Conservation (phyloP, 1,284 basidiomycete genomes). For the Sphagnurus paluster region DNA sequence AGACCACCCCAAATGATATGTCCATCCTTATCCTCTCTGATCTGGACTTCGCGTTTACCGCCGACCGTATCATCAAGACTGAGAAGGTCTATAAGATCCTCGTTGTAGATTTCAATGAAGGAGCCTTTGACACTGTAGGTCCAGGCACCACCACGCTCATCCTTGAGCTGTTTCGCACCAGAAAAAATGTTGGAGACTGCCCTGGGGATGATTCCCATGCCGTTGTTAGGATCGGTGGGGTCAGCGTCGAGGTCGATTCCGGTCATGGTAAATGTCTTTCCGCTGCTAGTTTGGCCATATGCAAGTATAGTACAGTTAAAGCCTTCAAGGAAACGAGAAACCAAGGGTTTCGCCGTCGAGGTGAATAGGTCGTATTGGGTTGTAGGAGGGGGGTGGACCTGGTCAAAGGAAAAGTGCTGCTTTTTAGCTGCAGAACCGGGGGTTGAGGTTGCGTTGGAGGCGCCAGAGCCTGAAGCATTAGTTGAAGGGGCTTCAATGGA, state of each 20-base stretch:
- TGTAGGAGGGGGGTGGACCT: slow-evolving; percentile 83
- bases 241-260: slow-evolving; percentile 85
- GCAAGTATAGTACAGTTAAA: slow-evolving; percentile 98
- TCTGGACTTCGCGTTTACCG: slow-evolving; percentile 83
- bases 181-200: slow-evolving; percentile 92
- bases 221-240: slow-evolving; percentile 70
- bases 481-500: slow-evolving; percentile 68
- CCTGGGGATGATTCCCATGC: slow-evolving; percentile 94
- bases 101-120: slow-evolving; percentile 98
- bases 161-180: slow-evolving; percentile 72
- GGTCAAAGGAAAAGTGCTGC: slow-evolving; percentile 91
- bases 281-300: slow-evolving; percentile 96
- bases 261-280: slow-evolving; percentile 98
- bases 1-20: slow-evolving; percentile 97
- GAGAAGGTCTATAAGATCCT: slow-evolving; percentile 91
- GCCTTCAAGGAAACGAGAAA: slow-evolving; percentile 91
- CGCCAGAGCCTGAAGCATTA: slow-evolving; percentile 41
- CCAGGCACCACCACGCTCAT: slow-evolving; percentile 73
- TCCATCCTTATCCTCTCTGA: slow-evolving; percentile 95
- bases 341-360: slow-evolving; percentile 80
- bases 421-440: slow-evolving; percentile 67
- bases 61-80: slow-evolving; percentile 66
- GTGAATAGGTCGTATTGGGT: slow-evolving; percentile 87
- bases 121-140: slow-evolving; percentile 78
- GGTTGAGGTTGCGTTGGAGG: slow-evolving; percentile 50